phyloP scores from a whole-genome alignment of 768 basidiomycete species.

The Serendipita sp. region DNA sequence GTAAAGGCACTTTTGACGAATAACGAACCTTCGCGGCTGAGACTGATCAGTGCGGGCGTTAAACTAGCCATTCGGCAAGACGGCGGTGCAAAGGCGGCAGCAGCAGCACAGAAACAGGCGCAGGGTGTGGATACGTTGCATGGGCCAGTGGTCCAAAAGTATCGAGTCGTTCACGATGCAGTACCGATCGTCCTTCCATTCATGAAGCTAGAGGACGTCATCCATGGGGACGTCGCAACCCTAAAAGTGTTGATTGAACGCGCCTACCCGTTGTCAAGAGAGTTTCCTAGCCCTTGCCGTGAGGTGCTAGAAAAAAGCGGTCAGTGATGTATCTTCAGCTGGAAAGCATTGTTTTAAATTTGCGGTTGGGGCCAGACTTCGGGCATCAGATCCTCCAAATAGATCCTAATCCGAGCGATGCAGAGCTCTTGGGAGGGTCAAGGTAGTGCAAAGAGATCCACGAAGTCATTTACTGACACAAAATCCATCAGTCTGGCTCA shows the following conservation, averaged over 20 bases:
- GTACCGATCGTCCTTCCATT: conserved; percentile 73
- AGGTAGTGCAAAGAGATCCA: not conserved
- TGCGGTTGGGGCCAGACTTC: conserved; percentile 25
- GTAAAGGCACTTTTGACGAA: conserved; percentile 64
- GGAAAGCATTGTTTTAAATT: not conserved
- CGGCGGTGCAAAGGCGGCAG: conserved; percentile 26
- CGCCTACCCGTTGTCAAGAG: conserved; percentile 65
- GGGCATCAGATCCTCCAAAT: conserved; percentile 68
- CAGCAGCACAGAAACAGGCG: conserved; percentile 25
- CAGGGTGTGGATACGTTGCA: not conserved
- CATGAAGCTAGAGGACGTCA: conserved; percentile 45
- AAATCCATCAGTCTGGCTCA: conserved; percentile 42
- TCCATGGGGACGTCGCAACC: conserved; percentile 38
- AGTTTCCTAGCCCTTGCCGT: conserved; percentile 47
- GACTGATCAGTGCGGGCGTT: conserved; percentile 85
- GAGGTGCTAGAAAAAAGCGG: conserved; percentile 36
- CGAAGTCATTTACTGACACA: conserved; percentile 5
- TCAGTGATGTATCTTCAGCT: conserved; percentile 23
- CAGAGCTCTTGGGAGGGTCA: not conserved
- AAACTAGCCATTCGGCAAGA: conserved; percentile 90
- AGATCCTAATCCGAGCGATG: conserved; percentile 13
- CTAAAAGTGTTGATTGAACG: conserved; percentile 53
- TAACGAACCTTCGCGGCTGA: conserved; percentile 73
- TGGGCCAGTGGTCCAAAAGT: conserved; percentile 36
- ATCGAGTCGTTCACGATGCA: conserved; percentile 73